These are phyloP conservation scores for Monosporascus sp. DNA, from an alignment of 2,329 filamentous ascomycete species.

Conservation along the genomic window DNA sequence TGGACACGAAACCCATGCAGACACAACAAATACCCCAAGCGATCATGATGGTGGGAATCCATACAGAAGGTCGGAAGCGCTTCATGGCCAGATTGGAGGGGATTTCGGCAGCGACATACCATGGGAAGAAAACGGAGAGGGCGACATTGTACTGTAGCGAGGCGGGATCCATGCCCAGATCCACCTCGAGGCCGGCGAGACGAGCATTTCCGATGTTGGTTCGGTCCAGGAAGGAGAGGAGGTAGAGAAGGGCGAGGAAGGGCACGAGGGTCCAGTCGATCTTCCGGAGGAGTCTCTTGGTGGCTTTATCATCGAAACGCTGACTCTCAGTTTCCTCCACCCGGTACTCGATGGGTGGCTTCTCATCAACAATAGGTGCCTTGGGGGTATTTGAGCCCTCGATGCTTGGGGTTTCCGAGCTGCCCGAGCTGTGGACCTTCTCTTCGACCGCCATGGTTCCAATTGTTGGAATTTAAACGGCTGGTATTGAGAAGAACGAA, in stretches of 20 bases:
- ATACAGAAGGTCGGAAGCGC: constrained; percentile 38
- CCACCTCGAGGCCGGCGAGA: constrained; percentile 30
- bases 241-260: constrained; percentile 47
- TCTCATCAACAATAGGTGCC: not conserved
- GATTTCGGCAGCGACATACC: constrained; percentile 42
- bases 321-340: constrained; percentile 15
- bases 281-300: constrained; percentile 42
- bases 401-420: constrained; percentile 3
- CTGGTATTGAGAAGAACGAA: too few relatives aligned
- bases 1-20: constrained; percentile 38
- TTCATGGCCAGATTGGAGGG: constrained; percentile 49
- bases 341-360: not conserved
- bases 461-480: too few relatives aligned
- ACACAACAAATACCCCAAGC: constrained; percentile 32
- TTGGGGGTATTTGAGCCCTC: not conserved
- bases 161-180: constrained; percentile 24
- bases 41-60: constrained; percentile 38
- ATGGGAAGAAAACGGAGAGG: constrained; percentile 41
- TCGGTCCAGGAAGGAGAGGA: constrained; percentile 45
- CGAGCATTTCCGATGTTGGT: constrained; percentile 44
- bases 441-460: not conserved
- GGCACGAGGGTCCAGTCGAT: constrained; percentile 47
- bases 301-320: constrained; percentile 30
- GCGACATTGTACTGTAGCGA: constrained; percentile 25
- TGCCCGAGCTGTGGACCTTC: not conserved